phyloP scores from a whole-genome alignment of 176 grass and related monocot genomes.

The Carex myosuroides region DNA sequence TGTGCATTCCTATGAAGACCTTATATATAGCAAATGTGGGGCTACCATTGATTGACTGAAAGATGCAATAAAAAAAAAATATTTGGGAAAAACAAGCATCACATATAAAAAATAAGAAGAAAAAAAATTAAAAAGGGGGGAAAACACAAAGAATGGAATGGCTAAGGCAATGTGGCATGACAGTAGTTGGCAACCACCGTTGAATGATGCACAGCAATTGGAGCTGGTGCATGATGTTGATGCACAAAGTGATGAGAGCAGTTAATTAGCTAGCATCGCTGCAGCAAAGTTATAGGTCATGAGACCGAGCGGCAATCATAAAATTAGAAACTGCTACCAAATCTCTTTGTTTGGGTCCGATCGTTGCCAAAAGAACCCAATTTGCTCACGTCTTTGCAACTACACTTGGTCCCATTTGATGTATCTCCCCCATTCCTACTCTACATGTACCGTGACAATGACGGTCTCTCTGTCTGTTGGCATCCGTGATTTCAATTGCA shows the following conservation, averaged over 20 bases:
- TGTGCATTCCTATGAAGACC: background rate
- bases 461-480: background rate
- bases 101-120: background rate
- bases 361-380: slow-evolving; percentile 13
- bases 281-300: background rate
- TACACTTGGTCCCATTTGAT: background rate
- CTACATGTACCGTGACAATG: slow-evolving; percentile 6
- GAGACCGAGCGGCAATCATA: background rate
- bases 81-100: background rate
- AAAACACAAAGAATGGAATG: background rate
- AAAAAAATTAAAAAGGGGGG: background rate
- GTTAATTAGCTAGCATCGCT: background rate
- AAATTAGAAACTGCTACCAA: slow-evolving; percentile 13
- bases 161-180: background rate
- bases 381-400: slow-evolving; percentile 7
- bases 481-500: background rate
- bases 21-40: background rate
- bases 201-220: background rate
- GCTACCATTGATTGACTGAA: background rate
- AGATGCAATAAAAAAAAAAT: background rate
- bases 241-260: background rate
- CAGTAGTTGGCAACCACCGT: slow-evolving; percentile 14
- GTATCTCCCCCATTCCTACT: background rate
- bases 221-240: background rate
- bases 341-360: slow-evolving; percentile 8